Evolutionary conservation across 495 filamentous ascomycete genomes (phyloP).

Genomic region (Penicillium odoratum): DNA sequence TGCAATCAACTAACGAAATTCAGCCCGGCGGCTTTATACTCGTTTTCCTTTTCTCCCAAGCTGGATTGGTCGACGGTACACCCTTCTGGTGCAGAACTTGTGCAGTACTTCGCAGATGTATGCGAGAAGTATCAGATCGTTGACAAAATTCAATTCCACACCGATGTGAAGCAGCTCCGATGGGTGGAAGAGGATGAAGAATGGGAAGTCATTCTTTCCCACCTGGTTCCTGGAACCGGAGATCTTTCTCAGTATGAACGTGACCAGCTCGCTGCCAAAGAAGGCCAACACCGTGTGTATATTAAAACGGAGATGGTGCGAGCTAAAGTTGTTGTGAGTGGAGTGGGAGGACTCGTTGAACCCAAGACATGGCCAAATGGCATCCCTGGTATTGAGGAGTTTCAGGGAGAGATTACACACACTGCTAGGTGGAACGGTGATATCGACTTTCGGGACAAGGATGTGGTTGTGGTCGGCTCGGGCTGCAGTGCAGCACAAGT

Average conservation of each 20-base stretch:
- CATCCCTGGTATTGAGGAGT: slow-evolving; percentile 54
- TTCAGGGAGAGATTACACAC: slow-evolving; percentile 58
- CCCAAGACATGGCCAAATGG: slow-evolving; percentile 50
- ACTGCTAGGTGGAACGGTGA: slow-evolving; percentile 56
- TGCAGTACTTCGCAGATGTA: slow-evolving; percentile 58
- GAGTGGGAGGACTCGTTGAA: slow-evolving; percentile 56
- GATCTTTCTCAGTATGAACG: slow-evolving; percentile 40
- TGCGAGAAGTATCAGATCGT: slow-evolving; percentile 58
- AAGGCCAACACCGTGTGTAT: slow-evolving; percentile 41
- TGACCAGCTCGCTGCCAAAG: slow-evolving; percentile 24
- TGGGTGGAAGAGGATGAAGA: slow-evolving; percentile 51
- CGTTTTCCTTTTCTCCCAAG: slow-evolving; percentile 63
- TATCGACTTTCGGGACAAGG: slow-evolving; percentile 48
- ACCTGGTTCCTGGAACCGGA: slow-evolving; percentile 54
- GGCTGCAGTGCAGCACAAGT: slow-evolving; percentile 58
- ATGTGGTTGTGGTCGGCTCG: slow-evolving; percentile 61
- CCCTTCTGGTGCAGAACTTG: slow-evolving; percentile 56
- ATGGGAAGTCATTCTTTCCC: slow-evolving; percentile 55
- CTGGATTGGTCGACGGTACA: slow-evolving; percentile 56
- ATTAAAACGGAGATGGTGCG: slow-evolving; percentile 46
- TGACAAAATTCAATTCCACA: slow-evolving; percentile 60
- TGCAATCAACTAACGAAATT: slow-evolving; percentile 8
- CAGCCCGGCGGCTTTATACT: slow-evolving; percentile 60
- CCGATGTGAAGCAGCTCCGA: slow-evolving; percentile 47
- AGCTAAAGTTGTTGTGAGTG: slow-evolving; percentile 58